These are phyloP conservation scores for Aspergillus udagawae DNA, from an alignment of 2,329 filamentous ascomycete genomes.

Conservation along the genomic window DNA sequence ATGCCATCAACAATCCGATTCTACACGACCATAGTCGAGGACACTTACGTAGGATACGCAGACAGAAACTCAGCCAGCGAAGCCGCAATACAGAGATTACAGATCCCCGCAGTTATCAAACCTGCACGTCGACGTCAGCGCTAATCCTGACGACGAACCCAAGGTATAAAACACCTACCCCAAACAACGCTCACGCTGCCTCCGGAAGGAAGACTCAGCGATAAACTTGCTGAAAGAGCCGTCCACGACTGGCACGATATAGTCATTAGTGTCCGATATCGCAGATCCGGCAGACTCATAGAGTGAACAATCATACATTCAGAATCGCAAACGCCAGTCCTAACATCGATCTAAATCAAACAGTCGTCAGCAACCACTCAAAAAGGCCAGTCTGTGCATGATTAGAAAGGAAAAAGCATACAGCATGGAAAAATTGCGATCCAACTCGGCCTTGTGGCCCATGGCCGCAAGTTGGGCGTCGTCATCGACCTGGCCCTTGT, in stretches of 20 bases:
- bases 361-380: neutral
- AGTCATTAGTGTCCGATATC: neutral
- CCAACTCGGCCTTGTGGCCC: constrained; percentile 56
- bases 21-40: neutral
- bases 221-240: constrained; percentile 55
- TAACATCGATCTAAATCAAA: constrained; percentile 48
- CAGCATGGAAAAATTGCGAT: constrained; percentile 55
- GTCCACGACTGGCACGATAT: constrained; percentile 51
- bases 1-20: constrained; percentile 9
- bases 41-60: constrained; percentile 52
- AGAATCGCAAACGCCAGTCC: constrained; percentile 61
- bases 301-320: constrained; percentile 38
- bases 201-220: constrained; percentile 64
- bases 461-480: constrained; percentile 51
- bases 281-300: neutral
- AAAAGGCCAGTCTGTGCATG: too few species aligned
- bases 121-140: constrained; percentile 18
- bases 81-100: constrained; percentile 65
- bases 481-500: constrained; percentile 32
- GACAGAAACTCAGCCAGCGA: constrained; percentile 69
- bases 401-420: constrained; percentile 13
- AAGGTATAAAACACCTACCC: constrained; percentile 48
- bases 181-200: constrained; percentile 69
- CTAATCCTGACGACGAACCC: neutral
- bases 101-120: constrained; percentile 58